Percentiles rank a stretch among this genome's conserved stretches.
Conservation (phyloP, 305 asterid genomes). For the Fraxinus latifolia region DNA sequence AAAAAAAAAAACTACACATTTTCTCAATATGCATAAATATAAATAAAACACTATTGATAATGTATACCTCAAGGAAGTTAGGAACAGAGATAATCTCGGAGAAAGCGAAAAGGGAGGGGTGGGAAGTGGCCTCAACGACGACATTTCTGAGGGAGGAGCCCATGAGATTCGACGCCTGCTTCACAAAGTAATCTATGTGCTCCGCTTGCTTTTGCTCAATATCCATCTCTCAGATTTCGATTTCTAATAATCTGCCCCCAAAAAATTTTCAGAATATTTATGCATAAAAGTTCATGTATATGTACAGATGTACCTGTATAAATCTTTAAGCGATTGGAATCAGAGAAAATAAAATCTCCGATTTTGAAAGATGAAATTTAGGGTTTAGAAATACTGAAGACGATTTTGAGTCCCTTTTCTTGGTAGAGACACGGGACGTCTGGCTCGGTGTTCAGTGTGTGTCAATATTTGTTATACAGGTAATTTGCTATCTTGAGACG, state of each 20-base stretch:
- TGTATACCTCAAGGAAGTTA: conserved; percentile 54
- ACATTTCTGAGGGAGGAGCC: conserved; percentile 58
- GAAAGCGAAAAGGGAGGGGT: conserved; percentile 93
- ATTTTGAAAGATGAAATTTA: conserved; percentile 14
- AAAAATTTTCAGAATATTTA: neutral
- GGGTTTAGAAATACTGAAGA: conserved; percentile 25
- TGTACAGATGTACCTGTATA: neutral
- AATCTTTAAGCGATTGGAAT: neutral
- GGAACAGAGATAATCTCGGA: conserved; percentile 84
- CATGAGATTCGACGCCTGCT: conserved; percentile 53
- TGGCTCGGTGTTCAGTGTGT: neutral
- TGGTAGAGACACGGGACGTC: neutral
- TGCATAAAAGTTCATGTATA: neutral
- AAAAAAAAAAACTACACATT: neutral
- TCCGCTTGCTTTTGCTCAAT: conserved; percentile 87
- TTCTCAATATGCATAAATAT: neutral
- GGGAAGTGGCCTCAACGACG: conserved; percentile 90
- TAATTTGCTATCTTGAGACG: neutral
- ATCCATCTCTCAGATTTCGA: conserved; percentile 53
- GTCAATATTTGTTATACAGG: neutral
- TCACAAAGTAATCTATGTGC: conserved; percentile 74
- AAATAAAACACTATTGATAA: neutral
- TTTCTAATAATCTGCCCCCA: conserved; percentile 23
- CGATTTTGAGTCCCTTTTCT: neutral
- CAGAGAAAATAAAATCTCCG: conserved; percentile 7